phyloP scores from a whole-genome alignment of 805 yeast species.

The Scheffersomyces coipomensis region DNA sequence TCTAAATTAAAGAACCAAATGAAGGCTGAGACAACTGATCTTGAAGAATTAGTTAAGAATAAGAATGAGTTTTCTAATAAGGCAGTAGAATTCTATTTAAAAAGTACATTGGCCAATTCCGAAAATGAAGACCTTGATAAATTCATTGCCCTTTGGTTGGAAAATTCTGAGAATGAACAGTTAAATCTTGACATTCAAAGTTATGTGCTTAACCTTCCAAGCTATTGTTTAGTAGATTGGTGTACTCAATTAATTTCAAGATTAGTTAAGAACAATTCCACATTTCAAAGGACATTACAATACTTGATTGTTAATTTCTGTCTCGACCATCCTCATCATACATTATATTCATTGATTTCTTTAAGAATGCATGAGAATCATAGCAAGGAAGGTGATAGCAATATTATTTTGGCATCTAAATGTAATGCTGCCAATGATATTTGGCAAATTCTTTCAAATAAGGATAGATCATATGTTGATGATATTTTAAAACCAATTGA shows the following conservation, averaged over 20 bases:
- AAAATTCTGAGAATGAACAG: slow-evolving; percentile 44
- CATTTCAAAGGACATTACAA: slow-evolving; percentile 57
- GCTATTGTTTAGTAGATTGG: slow-evolving; percentile 73
- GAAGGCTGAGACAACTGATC: slow-evolving; percentile 48
- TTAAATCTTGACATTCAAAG: slow-evolving; percentile 43
- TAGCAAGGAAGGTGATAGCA: slow-evolving; percentile 19
- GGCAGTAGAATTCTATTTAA: slow-evolving; percentile 60
- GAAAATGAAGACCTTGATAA: slow-evolving; percentile 61
- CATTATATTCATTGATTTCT: slow-evolving; percentile 62
- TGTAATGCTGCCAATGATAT: slow-evolving; percentile 50
- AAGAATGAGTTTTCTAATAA: slow-evolving; percentile 45
- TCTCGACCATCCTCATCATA: slow-evolving; percentile 67
- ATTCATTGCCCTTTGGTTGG: slow-evolving; percentile 83
- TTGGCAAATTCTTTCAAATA: slow-evolving; percentile 36
- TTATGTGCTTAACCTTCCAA: slow-evolving; percentile 46
- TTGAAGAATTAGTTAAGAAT: slow-evolving; percentile 34
- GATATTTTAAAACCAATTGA: slow-evolving; percentile 45
- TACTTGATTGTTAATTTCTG: slow-evolving; percentile 47
- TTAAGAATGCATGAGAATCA: slow-evolving; percentile 45
- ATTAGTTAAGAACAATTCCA: slow-evolving; percentile 44
- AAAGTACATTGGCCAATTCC: slow-evolving; percentile 41
- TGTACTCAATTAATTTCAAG: slow-evolving; percentile 77
- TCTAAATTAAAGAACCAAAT: slow-evolving; percentile 48
- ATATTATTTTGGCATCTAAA: slow-evolving; percentile 43
- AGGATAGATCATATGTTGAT: slow-evolving; percentile 18